phyloP scores from a whole-genome alignment of 2,329 filamentous ascomycete species.

The Capronia coronata region DNA sequence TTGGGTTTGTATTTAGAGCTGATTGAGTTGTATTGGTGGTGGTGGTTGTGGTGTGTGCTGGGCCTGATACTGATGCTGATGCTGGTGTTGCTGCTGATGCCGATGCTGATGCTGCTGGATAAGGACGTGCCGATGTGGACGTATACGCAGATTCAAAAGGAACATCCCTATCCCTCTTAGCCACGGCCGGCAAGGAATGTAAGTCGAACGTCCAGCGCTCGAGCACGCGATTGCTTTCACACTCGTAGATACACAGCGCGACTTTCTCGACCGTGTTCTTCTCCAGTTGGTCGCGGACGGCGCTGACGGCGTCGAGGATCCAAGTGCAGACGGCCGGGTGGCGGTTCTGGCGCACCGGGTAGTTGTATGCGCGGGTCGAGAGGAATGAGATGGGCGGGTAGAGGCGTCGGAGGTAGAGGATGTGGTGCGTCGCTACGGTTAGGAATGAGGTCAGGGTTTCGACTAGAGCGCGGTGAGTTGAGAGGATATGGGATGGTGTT shows the following conservation, averaged over 20 bases:
- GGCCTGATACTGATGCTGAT: conserved; percentile 30
- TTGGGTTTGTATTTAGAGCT: no score
- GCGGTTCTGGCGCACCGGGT: conserved; percentile 75
- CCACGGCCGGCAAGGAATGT: conserved; percentile 49
- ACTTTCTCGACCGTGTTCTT: conserved; percentile 51
- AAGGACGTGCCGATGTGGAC: no score
- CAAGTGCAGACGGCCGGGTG: conserved; percentile 81
- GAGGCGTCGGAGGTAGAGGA: conserved; percentile 73
- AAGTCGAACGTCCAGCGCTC: conserved; percentile 58
- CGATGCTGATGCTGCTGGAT: neutral
- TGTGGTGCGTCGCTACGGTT: conserved; percentile 73
- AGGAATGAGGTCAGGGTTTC: conserved; percentile 69
- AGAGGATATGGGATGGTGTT: conserved; percentile 35
- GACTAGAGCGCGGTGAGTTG: conserved; percentile 38
- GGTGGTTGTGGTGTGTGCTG: conserved; percentile 24
- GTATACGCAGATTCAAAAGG: conserved; percentile 36
- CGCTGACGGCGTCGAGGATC: conserved; percentile 72
- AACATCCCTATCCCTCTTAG: conserved; percentile 42
- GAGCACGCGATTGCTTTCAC: conserved; percentile 46
- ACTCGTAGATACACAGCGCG: conserved; percentile 51
- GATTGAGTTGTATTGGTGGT: no score
- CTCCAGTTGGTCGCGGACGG: conserved; percentile 64
- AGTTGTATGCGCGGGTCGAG: conserved; percentile 72
- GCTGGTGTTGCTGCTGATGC: neutral
- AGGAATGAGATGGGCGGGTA: conserved; percentile 76